phyloP scores from a whole-genome alignment of 441 rosid genomes.

The Pelargonium fulgidum region DNA sequence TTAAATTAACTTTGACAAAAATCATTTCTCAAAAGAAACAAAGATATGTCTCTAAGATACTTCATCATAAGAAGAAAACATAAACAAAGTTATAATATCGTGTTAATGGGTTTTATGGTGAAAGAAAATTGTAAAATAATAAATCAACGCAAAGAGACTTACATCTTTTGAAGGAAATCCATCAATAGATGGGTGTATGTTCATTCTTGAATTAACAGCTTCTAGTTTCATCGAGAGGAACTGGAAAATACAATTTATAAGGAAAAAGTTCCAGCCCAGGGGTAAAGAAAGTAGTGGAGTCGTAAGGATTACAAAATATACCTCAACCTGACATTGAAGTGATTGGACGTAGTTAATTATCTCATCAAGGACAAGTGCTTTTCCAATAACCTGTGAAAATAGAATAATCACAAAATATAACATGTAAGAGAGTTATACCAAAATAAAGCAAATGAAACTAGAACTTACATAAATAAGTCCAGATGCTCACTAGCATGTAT shows the following conservation, averaged over 20 bases:
- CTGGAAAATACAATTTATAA: slow-evolving; percentile 28
- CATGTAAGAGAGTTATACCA: no score
- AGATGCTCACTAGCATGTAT: not conserved
- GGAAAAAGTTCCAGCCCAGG: not conserved
- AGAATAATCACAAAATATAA: not conserved
- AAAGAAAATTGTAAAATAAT: not conserved
- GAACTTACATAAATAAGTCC: not conserved
- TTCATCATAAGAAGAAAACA: not conserved
- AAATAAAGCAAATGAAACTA: no score
- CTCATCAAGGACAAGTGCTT: slow-evolving; percentile 71
- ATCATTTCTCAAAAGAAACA: not conserved
- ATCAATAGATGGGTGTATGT: slow-evolving; percentile 35
- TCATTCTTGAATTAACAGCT: slow-evolving; percentile 50
- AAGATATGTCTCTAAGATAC: not conserved
- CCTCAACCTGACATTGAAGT: slow-evolving; percentile 66
- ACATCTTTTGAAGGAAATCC: slow-evolving; percentile 49
- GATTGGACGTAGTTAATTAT: slow-evolving; percentile 70
- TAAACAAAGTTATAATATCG: not conserved
- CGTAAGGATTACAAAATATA: slow-evolving; percentile 11
- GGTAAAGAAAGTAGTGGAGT: not conserved
- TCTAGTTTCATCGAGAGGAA: slow-evolving; percentile 70
- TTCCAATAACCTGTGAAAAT: slow-evolving; percentile 51
- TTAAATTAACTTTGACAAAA: not conserved
- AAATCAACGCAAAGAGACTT: slow-evolving; percentile 23
- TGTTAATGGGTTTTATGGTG: not conserved